A percentile compares a stretch with the other conserved stretches of the same genome.
Evolutionary conservation across 2,329 filamentous ascomycete genomes (phyloP).

Genomic region (Venturia pyrina): DNA sequence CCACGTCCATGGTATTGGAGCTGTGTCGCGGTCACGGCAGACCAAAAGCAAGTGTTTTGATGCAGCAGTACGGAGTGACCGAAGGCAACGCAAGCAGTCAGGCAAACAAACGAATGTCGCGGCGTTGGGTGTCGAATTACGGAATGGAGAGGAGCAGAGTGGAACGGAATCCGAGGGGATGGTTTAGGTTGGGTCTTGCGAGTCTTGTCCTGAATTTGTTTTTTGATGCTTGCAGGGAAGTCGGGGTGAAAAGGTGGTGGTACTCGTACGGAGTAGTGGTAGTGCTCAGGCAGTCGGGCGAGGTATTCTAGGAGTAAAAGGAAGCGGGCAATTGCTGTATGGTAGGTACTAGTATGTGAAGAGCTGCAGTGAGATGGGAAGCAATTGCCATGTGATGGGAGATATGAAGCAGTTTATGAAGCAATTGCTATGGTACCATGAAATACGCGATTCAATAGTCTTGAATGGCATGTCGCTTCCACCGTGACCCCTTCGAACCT

Average conservation of each 20-base stretch:
- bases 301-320: too few species aligned
- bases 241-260: not conserved
- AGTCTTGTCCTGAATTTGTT: not conserved
- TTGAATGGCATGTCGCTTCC: too few species aligned
- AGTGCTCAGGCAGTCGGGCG: too few species aligned
- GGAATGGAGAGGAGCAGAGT: not conserved
- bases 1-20: constrained; percentile 31
- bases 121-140: not conserved
- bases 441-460: too few species aligned
- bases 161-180: not conserved
- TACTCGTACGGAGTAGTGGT: too few species aligned
- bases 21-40: not conserved
- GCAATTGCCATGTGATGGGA: too few species aligned
- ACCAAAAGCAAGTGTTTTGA: not conserved
- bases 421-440: too few species aligned
- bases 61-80: not conserved
- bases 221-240: not conserved
- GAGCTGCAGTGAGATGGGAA: too few species aligned
- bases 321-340: too few species aligned
- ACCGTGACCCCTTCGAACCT: too few species aligned
- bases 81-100: not conserved
- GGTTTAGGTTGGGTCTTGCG: not conserved
- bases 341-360: too few species aligned
- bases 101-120: not conserved
- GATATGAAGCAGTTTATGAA: too few species aligned